A percentile compares a stretch with the other conserved stretches of the same genome.
phyloP scores from a whole-genome alignment of 306 rosid genomes.

The Lathyrus oleraceus region DNA sequence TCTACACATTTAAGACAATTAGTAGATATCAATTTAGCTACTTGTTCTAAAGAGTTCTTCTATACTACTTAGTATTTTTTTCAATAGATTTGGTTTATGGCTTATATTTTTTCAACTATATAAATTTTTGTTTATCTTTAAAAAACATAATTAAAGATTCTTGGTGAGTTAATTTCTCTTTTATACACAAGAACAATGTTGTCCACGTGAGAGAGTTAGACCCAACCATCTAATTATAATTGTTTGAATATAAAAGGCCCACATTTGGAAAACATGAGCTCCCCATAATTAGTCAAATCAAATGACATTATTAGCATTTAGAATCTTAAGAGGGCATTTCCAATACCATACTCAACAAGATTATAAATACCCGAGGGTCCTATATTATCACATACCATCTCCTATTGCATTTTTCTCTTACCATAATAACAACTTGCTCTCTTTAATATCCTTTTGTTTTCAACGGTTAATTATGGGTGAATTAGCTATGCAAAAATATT shows the following conservation, averaged over 20 bases:
- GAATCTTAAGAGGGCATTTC: constrained; percentile 3
- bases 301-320: constrained; percentile 22
- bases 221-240: too few species aligned
- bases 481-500: not conserved
- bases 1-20: too few species aligned
- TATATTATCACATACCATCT: not conserved
- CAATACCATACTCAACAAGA: not conserved
- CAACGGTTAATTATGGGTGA: not conserved
- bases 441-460: not conserved
- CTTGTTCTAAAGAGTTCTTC: too few species aligned
- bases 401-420: not conserved
- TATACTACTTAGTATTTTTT: too few species aligned
- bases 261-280: constrained; percentile 7
- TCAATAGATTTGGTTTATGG: too few species aligned
- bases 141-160: too few species aligned
- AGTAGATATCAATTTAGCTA: too few species aligned
- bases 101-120: too few species aligned
- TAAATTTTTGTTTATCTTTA: too few species aligned
- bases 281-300: constrained; percentile 40
- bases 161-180: too few species aligned
- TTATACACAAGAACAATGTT: too few species aligned
- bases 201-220: too few species aligned
- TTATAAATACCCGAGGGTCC: constrained; percentile 30
- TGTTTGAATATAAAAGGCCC: constrained; percentile 2
- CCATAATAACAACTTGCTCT: not conserved